phyloP scores from a whole-genome alignment of 345 rosid species.

The Firmiana major region DNA sequence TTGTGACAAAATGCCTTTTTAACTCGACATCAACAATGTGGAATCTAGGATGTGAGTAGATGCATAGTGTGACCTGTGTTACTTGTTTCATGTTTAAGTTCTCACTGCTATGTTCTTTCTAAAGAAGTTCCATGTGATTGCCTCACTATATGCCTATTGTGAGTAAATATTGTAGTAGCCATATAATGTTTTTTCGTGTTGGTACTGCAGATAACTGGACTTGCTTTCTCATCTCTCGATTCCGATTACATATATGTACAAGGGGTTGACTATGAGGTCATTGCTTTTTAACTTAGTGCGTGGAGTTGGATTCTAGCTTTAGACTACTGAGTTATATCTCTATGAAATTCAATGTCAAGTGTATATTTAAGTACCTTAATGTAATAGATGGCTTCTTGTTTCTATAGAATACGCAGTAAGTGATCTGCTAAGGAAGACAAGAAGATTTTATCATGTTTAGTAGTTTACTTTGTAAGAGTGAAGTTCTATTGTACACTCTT shows the following conservation, averaged over 20 bases:
- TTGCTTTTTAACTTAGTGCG: slow-evolving; percentile 8
- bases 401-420: neutral
- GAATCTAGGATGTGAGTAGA: neutral
- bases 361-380: neutral
- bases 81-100: slow-evolving; percentile 3
- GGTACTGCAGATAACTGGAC: slow-evolving; percentile 58
- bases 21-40: neutral
- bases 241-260: slow-evolving; percentile 51
- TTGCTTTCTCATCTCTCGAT: slow-evolving; percentile 57
- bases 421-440: neutral
- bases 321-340: neutral
- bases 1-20: neutral
- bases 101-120: neutral
- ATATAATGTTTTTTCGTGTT: slow-evolving; percentile 11
- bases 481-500: neutral
- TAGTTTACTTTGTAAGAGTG: slow-evolving; percentile 1
- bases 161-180: neutral
- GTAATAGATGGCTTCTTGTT: neutral
- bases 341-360: neutral
- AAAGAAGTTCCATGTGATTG: slow-evolving; percentile 4
- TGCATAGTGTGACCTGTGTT: neutral
- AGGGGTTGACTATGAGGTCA: slow-evolving; percentile 73
- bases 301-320: neutral
- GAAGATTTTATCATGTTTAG: neutral
- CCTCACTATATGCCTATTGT: neutral